phyloP scores from a whole-genome alignment of 495 filamentous ascomycete species.

The Acidiella bohemica region DNA sequence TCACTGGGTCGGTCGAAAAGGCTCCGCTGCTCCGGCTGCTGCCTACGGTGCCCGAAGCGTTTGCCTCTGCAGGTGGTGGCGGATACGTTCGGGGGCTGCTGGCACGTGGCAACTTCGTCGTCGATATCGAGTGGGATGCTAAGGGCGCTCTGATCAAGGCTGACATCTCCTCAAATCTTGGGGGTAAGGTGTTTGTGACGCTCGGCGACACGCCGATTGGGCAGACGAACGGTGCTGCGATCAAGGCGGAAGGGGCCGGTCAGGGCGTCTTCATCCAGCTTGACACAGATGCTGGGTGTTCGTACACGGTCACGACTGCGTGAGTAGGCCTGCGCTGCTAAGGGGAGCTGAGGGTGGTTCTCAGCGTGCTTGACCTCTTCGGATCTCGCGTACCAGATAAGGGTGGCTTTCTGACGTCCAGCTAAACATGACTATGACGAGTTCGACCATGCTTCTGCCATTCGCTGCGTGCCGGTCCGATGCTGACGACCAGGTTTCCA shows the following conservation, averaged over 20 bases:
- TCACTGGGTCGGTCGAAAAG: conserved; percentile 1
- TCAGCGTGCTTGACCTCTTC: too few species aligned
- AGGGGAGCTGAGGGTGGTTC: too few species aligned
- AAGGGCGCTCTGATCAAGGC: not conserved
- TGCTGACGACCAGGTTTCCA: too few species aligned
- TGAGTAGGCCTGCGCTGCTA: too few species aligned
- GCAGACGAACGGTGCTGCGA: not conserved
- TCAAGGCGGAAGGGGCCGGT: not conserved
- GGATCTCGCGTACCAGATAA: too few species aligned
- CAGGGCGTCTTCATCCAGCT: conserved; percentile 1
- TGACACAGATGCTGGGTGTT: not conserved
- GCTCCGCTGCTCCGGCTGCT: conserved; percentile 1
- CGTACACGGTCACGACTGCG: conserved; percentile 1
- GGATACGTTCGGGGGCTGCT: not conserved
- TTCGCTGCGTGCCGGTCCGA: too few species aligned
- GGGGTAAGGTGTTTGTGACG: not conserved
- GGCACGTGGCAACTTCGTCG: not conserved
- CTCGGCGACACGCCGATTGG: conserved; percentile 1
- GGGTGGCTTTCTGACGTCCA: too few species aligned
- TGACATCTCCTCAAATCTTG: not conserved
- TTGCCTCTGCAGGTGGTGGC: not conserved
- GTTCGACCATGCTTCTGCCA: too few species aligned
- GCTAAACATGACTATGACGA: too few species aligned
- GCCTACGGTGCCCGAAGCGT: not conserved
- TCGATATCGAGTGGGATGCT: not conserved